phyloP scores from a whole-genome alignment of 148 eudicot genomes.

The Cornus suecica region DNA sequence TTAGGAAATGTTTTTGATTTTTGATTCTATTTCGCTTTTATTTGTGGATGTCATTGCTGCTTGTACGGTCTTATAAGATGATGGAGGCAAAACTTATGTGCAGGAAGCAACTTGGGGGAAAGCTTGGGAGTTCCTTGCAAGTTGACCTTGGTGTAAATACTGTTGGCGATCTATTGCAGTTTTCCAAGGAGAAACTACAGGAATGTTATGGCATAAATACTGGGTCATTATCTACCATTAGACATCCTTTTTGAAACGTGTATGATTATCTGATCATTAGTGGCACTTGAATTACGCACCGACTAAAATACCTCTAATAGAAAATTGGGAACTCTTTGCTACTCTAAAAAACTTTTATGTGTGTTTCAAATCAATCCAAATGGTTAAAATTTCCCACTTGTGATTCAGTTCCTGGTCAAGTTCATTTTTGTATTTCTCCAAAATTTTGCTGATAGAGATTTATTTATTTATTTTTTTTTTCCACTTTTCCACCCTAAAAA shows the following conservation, averaged over 20 bases:
- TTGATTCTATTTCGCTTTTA: background rate
- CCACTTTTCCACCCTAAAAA: background rate
- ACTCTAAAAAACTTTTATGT: background rate
- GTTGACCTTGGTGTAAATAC: constrained; percentile 69
- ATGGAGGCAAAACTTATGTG: constrained; percentile 15
- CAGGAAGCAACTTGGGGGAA: constrained; percentile 99
- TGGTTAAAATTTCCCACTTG: background rate
- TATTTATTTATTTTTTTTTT: background rate
- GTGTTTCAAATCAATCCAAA: background rate
- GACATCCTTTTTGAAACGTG: background rate
- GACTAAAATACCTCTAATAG: background rate
- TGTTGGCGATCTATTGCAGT: constrained; percentile 79
- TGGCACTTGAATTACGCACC: background rate
- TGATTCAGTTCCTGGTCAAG: background rate
- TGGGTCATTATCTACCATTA: constrained; percentile 48
- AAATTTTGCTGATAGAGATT: background rate
- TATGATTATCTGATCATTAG: constrained; percentile 4
- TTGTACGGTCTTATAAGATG: background rate
- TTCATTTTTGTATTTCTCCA: background rate
- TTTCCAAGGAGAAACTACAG: constrained; percentile 81
- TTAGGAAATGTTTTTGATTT: background rate
- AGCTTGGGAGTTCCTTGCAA: constrained; percentile 86
- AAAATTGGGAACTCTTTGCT: background rate
- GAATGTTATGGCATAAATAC: constrained; percentile 79
- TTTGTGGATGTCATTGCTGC: background rate